Evolutionary conservation across 2,329 filamentous ascomycete species (phyloP).

Genomic region (Claviceps capensis): DNA sequence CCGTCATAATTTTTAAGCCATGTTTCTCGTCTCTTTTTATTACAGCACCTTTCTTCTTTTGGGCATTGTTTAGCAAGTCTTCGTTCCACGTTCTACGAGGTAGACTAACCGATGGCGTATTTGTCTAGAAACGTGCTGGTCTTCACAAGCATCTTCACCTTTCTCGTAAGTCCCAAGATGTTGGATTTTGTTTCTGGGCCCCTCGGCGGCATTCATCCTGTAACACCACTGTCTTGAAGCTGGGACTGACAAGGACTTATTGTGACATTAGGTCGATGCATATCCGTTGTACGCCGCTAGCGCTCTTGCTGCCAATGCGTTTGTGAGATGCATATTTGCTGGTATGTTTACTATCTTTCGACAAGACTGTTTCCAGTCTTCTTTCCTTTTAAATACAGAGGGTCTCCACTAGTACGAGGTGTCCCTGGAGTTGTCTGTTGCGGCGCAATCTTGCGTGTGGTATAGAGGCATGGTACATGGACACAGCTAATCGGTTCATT

Average conservation of each 20-base stretch:
- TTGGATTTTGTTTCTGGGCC: no score
- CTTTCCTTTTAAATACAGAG: not conserved
- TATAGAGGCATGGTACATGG: not conserved
- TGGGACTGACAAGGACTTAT: not conserved
- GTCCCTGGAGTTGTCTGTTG: no score
- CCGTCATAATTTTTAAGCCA: not conserved
- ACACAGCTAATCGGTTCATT: constrained; percentile 6
- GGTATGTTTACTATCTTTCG: constrained; percentile 24
- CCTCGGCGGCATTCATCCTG: not conserved
- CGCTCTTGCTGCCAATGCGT: constrained; percentile 72
- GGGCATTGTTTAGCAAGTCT: not conserved
- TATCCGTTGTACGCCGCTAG: constrained; percentile 64
- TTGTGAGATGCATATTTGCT: constrained; percentile 65
- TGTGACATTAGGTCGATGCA: constrained; percentile 45
- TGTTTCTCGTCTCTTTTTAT: not conserved
- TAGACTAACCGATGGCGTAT: constrained; percentile 14
- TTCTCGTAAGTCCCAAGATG: constrained; percentile 45
- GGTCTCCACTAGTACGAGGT: no score
- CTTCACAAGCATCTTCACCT: constrained; percentile 79
- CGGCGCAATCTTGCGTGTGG: no score
- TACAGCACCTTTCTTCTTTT: not conserved
- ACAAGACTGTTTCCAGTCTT: not conserved
- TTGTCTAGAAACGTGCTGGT: constrained; percentile 53
- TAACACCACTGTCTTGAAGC: not conserved
- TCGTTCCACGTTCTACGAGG: constrained; percentile 1